Evolutionary conservation across 768 basidiomycete genomes (phyloP), one percentile per base, ranked within the genome.

Genomic region (Amanita polypyramis): DNA sequence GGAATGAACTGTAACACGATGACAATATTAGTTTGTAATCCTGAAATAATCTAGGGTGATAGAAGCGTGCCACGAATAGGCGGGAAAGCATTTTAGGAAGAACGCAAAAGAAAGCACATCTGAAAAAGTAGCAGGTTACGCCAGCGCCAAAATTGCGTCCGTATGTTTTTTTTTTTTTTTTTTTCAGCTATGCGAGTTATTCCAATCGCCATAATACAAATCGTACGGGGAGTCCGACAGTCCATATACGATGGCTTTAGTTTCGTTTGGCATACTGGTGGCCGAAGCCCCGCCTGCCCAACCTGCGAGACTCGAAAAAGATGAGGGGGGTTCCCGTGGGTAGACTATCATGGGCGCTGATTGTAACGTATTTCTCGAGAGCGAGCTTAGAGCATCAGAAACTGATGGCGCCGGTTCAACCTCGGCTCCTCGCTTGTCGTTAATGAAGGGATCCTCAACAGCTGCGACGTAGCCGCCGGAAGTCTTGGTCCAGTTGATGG

Each of bases 301-400:
- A 33, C 34, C 47, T 11, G 47, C 47, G 15, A 49, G 20, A 34
- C 47, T 49, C 32, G 47, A 49, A 35, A 49, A 49, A 36, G 46
- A 39, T 4, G 46, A 47, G 14, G 46, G 23, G 1, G 27, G 40
- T 15, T 42, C 40, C 8, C 40, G 27, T n/a, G 40, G 40, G 29
- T 33, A 34, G 34, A 17, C 34, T 19, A 34, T 21, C 12, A 23
- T 33, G 33, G 43, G 30, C 33, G 43, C 19, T n/a, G 34, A 12
- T 20, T 17, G 35, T 20, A 37, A 10, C 5, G 34, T 12, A 14
- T 10, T n/a, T 6, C 17, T 14, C 5, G 34, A n/a, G 43, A 21
- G 41, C 25, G 41, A 21, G 29, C 21, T 43, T 34, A 44, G 43
- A 33, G 27, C 11, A 30, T 21, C 43, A 2, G 19, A 0, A 5